Evolutionary conservation across 345 rosid genomes (phyloP), one percentile per base, ranked within the genome.

Genomic region (Jatropha curcas): DNA sequence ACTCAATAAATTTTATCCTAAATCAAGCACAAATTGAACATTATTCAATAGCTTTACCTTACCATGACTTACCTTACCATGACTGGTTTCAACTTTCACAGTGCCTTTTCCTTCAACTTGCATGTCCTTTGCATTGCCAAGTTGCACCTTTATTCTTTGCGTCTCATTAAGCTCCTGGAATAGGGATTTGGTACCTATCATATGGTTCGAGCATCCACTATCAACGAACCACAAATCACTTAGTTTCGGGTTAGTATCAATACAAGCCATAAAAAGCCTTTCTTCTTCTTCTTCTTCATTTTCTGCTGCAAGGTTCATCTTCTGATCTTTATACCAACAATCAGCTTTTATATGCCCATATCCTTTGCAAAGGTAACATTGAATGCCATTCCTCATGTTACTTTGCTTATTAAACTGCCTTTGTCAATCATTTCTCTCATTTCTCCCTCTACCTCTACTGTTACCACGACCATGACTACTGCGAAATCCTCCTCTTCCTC

Each of bases 131-230:
- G 48, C 31, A 48, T 60, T 48, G 6, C 68, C 37, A 41, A 66
- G 71, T 39, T 25, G 52, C 4, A 64, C 76, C 4, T 52, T 6
- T 14, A 25, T 35, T 25, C 53, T 53, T 22, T n/a, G 46, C 3
- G 64, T 64, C 27, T 73, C 52, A 65, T 53, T 41, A 24, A 65
- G 22, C n/a, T 60, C 25, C 4, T 46, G 31, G n/a, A 43, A 43
- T 33, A 71, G 7, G 12, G 66, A 37, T 22, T 39, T 70, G 5
- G 10, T 17, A 4, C 67, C 56, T 5, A 2, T 60, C 67, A 60
- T 71, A 27, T 71, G 74, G 28, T 72, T 73, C 4, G 63, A 73
- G 39, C 24, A 50, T 3, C 43, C 70, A 60, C 55, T 1, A 5
- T 51, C 19, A 41, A 5, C 30, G n/a, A n/a, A n/a, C n/a, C n/a